A percentile compares a stretch with the other conserved stretches of the same genome.
Evolutionary conservation across 495 filamentous ascomycete species (phyloP).

Genomic region (Terfezia claveryi): DNA sequence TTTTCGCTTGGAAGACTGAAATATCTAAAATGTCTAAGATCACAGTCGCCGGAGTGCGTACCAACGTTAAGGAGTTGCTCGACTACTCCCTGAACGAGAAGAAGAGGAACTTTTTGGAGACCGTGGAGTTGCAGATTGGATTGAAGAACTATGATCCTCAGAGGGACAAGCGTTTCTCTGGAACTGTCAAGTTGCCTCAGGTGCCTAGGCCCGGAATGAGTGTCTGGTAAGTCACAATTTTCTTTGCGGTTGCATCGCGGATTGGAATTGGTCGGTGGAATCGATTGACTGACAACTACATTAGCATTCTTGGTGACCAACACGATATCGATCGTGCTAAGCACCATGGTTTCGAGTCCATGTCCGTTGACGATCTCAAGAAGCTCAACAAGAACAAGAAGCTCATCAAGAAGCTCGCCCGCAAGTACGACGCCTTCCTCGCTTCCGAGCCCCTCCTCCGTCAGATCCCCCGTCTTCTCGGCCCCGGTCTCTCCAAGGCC

Average conservation of each 20-base stretch:
- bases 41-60: conserved; percentile 91
- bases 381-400: conserved; percentile 99
- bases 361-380: conserved; percentile 95
- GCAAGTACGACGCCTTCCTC: conserved; percentile 98
- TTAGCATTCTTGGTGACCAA: conserved; percentile 90
- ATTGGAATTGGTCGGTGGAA: background rate
- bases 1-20: conserved; percentile 42
- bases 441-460: conserved; percentile 91
- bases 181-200: conserved; percentile 80
- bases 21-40: conserved; percentile 55
- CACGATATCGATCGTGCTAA: conserved; percentile 99
- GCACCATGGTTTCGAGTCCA: conserved; percentile 90
- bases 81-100: conserved; percentile 91
- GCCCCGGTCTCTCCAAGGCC: conserved; percentile 95
- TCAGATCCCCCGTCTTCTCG: conserved; percentile 97
- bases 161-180: conserved; percentile 99
- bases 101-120: conserved; percentile 99
- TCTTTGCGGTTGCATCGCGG: background rate
- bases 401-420: conserved; percentile 99
- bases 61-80: conserved; percentile 72
- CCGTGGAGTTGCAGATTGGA: conserved; percentile 87
- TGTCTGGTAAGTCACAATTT: conserved; percentile 45
- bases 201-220: conserved; percentile 83
- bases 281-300: background rate
- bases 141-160: conserved; percentile 99